These are phyloP conservation scores for Acanthochlamys bracteata DNA, from an alignment of 106 monocot genomes.

Conservation along the genomic window DNA sequence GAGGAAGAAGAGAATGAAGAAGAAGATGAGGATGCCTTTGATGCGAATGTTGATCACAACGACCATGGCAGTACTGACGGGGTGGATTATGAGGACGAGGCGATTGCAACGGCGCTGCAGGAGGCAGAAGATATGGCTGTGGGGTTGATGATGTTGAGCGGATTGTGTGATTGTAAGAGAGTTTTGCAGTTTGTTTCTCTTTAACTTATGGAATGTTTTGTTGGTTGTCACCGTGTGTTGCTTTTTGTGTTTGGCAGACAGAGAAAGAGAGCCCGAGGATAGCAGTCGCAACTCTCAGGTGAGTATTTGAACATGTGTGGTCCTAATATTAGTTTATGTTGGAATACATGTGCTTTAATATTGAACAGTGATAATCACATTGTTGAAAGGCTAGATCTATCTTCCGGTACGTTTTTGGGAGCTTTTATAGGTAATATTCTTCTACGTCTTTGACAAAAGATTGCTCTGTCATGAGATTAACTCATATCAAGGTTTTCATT, in stretches of 20 bases:
- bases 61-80: conserved; percentile 26
- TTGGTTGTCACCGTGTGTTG: not conserved
- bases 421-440: too few relatives aligned
- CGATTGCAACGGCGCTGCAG: conserved; percentile 37
- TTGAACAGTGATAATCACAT: too few relatives aligned
- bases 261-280: not conserved
- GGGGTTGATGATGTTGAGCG: conserved; percentile 24
- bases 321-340: too few relatives aligned
- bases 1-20: conserved; percentile 17
- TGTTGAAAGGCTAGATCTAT: too few relatives aligned
- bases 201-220: not conserved
- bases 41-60: conserved; percentile 33
- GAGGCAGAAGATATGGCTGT: conserved; percentile 26
- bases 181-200: not conserved
- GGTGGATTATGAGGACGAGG: conserved; percentile 21
- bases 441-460: too few relatives aligned
- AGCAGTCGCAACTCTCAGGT: not conserved
- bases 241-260: not conserved
- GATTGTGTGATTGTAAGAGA: conserved; percentile 29
- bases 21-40: conserved; percentile 58
- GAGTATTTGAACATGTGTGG: not conserved
- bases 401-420: too few relatives aligned
- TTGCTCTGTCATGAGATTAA: too few relatives aligned
- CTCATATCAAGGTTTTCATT: too few relatives aligned
- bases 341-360: too few relatives aligned